These are phyloP conservation scores for Trichophyton simii DNA, from an alignment of 2,329 filamentous ascomycete genomes.

Conservation along the genomic window DNA sequence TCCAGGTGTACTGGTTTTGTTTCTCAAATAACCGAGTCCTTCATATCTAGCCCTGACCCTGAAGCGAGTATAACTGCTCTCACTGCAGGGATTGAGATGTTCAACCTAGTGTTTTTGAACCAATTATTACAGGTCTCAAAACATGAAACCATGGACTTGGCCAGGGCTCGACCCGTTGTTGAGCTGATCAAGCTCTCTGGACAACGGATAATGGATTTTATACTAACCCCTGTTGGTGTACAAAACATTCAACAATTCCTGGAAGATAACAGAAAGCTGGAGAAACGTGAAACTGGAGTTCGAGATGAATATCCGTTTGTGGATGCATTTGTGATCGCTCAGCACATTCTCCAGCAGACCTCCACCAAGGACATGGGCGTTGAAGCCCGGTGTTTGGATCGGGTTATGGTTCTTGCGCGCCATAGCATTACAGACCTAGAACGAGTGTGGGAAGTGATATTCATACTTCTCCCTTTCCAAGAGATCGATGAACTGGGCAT, in stretches of 20 bases:
- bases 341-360: conserved; percentile 24
- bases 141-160: conserved; percentile 21
- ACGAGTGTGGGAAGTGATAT: conserved; percentile 33
- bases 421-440: conserved; percentile 25
- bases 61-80: conserved; percentile 14
- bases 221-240: conserved; percentile 24
- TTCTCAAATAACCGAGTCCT: conserved; percentile 27
- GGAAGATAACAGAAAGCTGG: conserved; percentile 32
- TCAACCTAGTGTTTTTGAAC: conserved; percentile 28
- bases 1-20: conserved; percentile 26
- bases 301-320: conserved; percentile 31
- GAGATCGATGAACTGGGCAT: conserved; percentile 42
- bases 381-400: conserved; percentile 21
- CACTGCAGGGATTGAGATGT: conserved; percentile 12
- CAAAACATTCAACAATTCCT: conserved; percentile 32
- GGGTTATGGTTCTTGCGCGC: conserved; percentile 9
- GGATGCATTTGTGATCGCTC: conserved; percentile 37
- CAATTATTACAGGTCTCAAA: conserved; percentile 28
- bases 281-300: conserved; percentile 38
- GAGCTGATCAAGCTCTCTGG: conserved; percentile 25
- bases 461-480: conserved; percentile 41
- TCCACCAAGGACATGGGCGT: conserved; percentile 8
- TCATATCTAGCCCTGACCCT: conserved; percentile 4
- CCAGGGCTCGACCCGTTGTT: conserved; percentile 17
- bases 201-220: conserved; percentile 24